Conservation (phyloP, 177 flowering plant species). For the Vitis hybrid region DNA sequence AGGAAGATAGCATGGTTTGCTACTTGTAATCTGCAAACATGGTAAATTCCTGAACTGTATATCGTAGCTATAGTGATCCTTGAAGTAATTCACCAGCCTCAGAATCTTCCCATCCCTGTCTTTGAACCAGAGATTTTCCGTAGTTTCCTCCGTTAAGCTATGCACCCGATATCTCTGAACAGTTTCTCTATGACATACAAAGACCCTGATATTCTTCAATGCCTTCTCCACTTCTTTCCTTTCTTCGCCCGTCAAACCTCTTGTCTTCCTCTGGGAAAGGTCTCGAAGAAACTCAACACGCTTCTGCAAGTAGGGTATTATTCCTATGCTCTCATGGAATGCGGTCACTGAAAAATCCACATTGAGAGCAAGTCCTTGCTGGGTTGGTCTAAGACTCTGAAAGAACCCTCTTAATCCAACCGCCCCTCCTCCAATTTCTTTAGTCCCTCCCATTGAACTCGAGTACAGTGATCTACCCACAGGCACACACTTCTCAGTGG, state of each 20-base stretch:
- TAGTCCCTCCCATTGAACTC: constrained; percentile 65
- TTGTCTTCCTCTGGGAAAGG: constrained; percentile 62
- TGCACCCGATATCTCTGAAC: constrained; percentile 75
- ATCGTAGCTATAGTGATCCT: constrained; percentile 82
- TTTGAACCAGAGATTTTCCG: constrained; percentile 73
- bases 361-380: constrained; percentile 93
- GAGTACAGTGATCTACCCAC: constrained; percentile 84
- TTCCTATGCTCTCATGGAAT: constrained; percentile 91
- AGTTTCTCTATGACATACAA: constrained; percentile 89
- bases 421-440: constrained; percentile 90
- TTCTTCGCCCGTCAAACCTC: constrained; percentile 58
- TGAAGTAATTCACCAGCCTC: constrained; percentile 73
- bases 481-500: constrained; percentile 64
- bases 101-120: constrained; percentile 72
- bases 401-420: constrained; percentile 88
- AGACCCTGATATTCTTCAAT: constrained; percentile 72
- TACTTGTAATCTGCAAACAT: constrained; percentile 90
- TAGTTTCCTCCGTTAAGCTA: constrained; percentile 69
- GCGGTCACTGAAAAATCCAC: constrained; percentile 92
- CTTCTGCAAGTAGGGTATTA: constrained; percentile 78
- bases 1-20: constrained; percentile 92
- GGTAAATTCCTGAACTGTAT: constrained; percentile 85
- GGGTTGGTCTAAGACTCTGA: constrained; percentile 90
- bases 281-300: constrained; percentile 67
- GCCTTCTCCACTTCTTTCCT: constrained; percentile 85